These are phyloP conservation scores for Prillingera fragicola DNA, from an alignment of 1,284 basidiomycete species.

Conservation along the genomic window DNA sequence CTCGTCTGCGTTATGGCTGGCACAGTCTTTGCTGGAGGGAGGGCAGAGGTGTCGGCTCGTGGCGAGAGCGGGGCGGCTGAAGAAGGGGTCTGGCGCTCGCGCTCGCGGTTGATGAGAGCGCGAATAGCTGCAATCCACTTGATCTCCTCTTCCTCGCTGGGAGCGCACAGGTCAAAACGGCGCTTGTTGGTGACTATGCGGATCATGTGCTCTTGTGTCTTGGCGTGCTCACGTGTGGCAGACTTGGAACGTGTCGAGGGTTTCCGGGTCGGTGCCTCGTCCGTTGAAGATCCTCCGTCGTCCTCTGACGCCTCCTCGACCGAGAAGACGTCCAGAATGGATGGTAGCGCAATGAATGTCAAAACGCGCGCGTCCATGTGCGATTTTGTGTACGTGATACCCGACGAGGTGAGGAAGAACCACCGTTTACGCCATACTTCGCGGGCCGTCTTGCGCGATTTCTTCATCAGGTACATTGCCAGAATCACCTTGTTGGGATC, in stretches of 20 bases:
- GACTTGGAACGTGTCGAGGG: background rate
- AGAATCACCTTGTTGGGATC: slow-evolving; percentile 72
- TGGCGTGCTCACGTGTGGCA: slow-evolving; percentile 2
- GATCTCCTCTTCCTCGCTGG: slow-evolving; percentile 96
- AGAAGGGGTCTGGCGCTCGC: no score
- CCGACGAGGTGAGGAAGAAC: slow-evolving; percentile 78
- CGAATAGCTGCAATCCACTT: slow-evolving; percentile 93
- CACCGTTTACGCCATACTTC: slow-evolving; percentile 93
- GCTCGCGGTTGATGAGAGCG: slow-evolving; percentile 61
- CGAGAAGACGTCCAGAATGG: slow-evolving; percentile 89
- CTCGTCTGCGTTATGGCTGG: background rate
- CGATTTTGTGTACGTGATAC: slow-evolving; percentile 72
- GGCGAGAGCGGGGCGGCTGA: background rate
- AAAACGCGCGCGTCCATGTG: slow-evolving; percentile 90
- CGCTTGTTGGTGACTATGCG: slow-evolving; percentile 94
- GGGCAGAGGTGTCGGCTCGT: background rate
- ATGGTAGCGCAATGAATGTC: slow-evolving; percentile 72
- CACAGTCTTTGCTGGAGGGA: background rate
- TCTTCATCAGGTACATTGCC: slow-evolving; percentile 90
- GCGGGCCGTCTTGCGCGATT: slow-evolving; percentile 72
- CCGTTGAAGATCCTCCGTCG: slow-evolving; percentile 8
- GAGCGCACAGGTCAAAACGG: slow-evolving; percentile 82
- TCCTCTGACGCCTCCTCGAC: slow-evolving; percentile 20
- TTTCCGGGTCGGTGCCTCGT: background rate
- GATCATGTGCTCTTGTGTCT: slow-evolving; percentile 61